Base-by-base conservation (phyloP, 208 protist species). In the Trypanosoma scelopori region DNA sequence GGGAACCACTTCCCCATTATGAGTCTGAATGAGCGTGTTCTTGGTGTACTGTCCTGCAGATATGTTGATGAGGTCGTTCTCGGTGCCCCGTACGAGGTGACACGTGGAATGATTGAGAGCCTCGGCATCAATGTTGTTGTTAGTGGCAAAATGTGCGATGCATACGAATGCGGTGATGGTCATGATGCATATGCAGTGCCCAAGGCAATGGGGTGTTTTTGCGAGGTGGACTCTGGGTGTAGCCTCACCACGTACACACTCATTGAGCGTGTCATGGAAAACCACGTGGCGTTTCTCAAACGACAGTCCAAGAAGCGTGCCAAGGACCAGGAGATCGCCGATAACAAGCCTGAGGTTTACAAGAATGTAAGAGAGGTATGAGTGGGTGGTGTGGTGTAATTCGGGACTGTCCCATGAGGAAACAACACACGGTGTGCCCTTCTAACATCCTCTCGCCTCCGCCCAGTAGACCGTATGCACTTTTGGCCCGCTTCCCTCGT, bases 11-110 rank as follows among this genome's bases (percentile, higher is more conserved):
- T 94, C 70, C 98, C 98, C 22, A 99, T 99, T 69, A 99, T 99
- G 97, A 99, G 97, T 74, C 71, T 99, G 18, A 98, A 99, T 45
- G 98, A 99, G 81, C 89, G 98, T 58, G 89, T 97, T 18, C 81
- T 99, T 0, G 85, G 87, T 59, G 95, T 99, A 42, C 80, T 99
- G 3, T 93, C 97, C 6, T 99, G 96, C 76, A 75, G 87, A 41
- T 98, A 98, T 70, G 98, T 99, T 0, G 98, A 99, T 73, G 97
- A 99, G 71, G 98, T 99, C 6, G 80, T 99, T 25, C 97, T 99
- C 73, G 97, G 98, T n/a, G 97, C 98, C 32, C 98, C 98, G 0
- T 91, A 90, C 43, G 65, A 79, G 16, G 78, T 99, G 3, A 94
- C 91, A 13, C 85, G 94, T 53, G 94, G 96, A 45, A 57, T 99